Base-by-base conservation (phyloP, 805 yeast genomes). In the Phaffomyces opuntiae region DNA sequence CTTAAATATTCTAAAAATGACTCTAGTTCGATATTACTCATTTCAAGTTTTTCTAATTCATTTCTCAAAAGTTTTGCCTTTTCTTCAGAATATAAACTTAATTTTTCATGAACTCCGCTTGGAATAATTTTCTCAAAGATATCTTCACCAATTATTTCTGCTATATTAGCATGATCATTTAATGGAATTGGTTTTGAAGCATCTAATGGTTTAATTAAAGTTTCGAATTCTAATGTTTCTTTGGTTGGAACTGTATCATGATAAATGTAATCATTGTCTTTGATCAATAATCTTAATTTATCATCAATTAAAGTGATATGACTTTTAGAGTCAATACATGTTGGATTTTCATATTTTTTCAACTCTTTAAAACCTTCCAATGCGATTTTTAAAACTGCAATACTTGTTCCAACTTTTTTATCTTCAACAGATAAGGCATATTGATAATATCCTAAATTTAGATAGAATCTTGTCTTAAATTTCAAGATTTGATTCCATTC, bases 221-320 rank as follows among this genome's bases (percentile, higher is more conserved):
- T 77, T 0, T 36, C 39, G 6, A 56, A 27, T 17, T 59, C 61
- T 41, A 88, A 64, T 0, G 82, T 64, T 21, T 77, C 76, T 29
- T 65, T 64, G 5, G 77, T 68, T 1, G 96, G 96, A 13, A 90
- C 68, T 1, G 71, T 56, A 19, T 84, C 91, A 63, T 93, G 96
- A 59, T 87, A 91, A 34, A 91, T 87, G 55, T 80, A 83, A 60
- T 91, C 97, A 57, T 91, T 91, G 59, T 91, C 98, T 53, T 85
- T 88, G 25, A 75, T 80, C 53, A 87, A 54, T 3, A 62, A 54
- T 26, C 61, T 61, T 13, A 68, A 50, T 41, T 72, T 68, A 14
- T 62, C 63, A 16, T 69, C 72, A 6, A 62, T 50, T 4, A 63
- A 46, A 3, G 65, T 59, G 36, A 64, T 60, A 36, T 64, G 57